phyloP scores from a whole-genome alignment of 768 basidiomycete species.

The Phlebiopsis gigantea region DNA sequence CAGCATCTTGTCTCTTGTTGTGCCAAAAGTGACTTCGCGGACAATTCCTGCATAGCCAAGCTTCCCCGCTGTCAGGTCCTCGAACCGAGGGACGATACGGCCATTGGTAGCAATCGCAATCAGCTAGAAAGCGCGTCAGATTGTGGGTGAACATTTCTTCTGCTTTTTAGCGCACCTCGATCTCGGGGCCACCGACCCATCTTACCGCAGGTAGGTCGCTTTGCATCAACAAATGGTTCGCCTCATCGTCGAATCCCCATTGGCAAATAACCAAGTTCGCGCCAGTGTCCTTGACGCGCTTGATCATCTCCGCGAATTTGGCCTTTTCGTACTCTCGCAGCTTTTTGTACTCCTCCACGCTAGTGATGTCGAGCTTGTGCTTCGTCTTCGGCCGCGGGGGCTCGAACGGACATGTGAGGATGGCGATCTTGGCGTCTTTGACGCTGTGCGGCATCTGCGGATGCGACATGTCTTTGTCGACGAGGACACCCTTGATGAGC shows the following conservation, averaged over 20 bases:
- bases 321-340: constrained; percentile 92
- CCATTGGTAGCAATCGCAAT: constrained; percentile 99
- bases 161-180: constrained; percentile 58
- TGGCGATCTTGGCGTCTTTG: constrained; percentile 87
- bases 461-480: constrained; percentile 99
- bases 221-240: constrained; percentile 96
- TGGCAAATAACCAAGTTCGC: constrained; percentile 99
- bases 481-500: constrained; percentile 93
- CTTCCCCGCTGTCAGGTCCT: constrained; percentile 88
- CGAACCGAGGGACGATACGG: constrained; percentile 96
- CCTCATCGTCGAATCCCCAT: constrained; percentile 99
- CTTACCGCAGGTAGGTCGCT: constrained; percentile 95
- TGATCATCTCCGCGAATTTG: constrained; percentile 97
- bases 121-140: constrained; percentile 44
- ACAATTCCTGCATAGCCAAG: constrained; percentile 92
- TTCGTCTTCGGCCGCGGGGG: constrained; percentile 99
- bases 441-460: constrained; percentile 94
- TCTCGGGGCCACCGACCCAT: constrained; percentile 99
- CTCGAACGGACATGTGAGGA: constrained; percentile 98
- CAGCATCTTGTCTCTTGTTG: constrained; percentile 98
- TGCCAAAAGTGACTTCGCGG: constrained; percentile 92
- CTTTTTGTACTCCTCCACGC: constrained; percentile 95
- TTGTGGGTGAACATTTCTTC: neutral
- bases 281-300: constrained; percentile 90
- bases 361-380: constrained; percentile 96